Evolutionary conservation across 352 stramenopile species (phyloP).

Genomic region (Phytophthora ohioensis): DNA sequence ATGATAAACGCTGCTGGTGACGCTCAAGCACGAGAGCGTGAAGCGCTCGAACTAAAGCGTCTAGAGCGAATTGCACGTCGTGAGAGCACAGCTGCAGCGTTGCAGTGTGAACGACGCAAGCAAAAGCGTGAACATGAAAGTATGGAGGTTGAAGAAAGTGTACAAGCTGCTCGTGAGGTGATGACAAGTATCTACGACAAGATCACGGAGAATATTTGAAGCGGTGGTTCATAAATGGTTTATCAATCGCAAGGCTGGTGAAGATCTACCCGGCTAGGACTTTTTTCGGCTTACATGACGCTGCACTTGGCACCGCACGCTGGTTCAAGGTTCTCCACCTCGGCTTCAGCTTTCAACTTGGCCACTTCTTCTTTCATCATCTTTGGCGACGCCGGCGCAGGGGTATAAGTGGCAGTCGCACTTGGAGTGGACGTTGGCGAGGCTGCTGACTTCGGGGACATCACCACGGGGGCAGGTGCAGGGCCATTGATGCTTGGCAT

Average conservation of each 20-base stretch:
- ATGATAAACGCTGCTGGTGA: conserved; percentile 59
- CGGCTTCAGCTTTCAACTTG: conserved; percentile 40
- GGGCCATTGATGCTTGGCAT: conserved; percentile 29
- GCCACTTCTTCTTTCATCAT: conserved; percentile 40
- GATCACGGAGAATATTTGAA: conserved; percentile 19
- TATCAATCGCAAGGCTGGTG: conserved; percentile 20
- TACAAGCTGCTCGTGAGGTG: conserved; percentile 8
- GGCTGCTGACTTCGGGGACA: conserved; percentile 23
- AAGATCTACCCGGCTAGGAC: conserved; percentile 8
- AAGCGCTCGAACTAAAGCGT: conserved; percentile 42
- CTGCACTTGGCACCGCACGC: conserved; percentile 56
- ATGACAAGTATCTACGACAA: conserved; percentile 22
- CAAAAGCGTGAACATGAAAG: conserved; percentile 22
- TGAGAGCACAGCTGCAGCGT: conserved; percentile 47
- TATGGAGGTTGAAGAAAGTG: conserved; percentile 44
- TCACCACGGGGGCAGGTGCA: conserved; percentile 22
- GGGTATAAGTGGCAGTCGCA: conserved; percentile 3
- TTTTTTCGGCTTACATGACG: conserved; percentile 57
- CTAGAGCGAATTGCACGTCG: conserved; percentile 56
- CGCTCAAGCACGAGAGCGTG: conserved; percentile 20
- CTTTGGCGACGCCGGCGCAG: conserved; percentile 22
- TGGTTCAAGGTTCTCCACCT: conserved; percentile 50
- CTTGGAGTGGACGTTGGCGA: conserved; percentile 14
- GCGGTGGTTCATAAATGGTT: conserved; percentile 32
- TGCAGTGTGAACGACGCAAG: conserved; percentile 40